phyloP scores from a whole-genome alignment of 345 rosid genomes.

The Passiflora organensis region DNA sequence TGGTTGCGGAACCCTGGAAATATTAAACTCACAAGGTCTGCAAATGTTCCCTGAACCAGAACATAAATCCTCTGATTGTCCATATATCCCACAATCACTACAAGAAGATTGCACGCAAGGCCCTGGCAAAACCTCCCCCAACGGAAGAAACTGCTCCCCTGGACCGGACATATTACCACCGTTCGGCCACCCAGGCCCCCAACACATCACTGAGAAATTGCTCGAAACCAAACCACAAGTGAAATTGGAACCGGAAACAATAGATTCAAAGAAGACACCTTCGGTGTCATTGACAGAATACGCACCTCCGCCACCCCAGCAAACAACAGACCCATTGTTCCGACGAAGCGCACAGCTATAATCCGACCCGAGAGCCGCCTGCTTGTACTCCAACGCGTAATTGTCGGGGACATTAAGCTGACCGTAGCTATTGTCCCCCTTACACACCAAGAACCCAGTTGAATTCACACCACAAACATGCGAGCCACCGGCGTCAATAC shows the following conservation, averaged over 20 bases:
- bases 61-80: conserved; percentile 44
- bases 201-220: conserved; percentile 53
- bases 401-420: conserved; percentile 49
- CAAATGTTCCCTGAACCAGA: conserved; percentile 54
- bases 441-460: conserved; percentile 50
- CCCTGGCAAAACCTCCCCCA: conserved; percentile 58
- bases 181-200: conserved; percentile 61
- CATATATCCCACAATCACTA: conserved; percentile 42
- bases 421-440: conserved; percentile 47
- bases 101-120: conserved; percentile 54
- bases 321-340: conserved; percentile 44
- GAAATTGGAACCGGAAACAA: conserved; percentile 64
- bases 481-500: conserved; percentile 50
- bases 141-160: conserved; percentile 43
- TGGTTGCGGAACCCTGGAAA: conserved; percentile 7
- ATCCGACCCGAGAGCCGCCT: conserved; percentile 51
- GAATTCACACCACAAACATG: conserved; percentile 74
- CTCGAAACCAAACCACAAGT: conserved; percentile 55
- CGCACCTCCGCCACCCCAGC: conserved; percentile 69
- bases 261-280: conserved; percentile 42
- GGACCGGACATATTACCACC: conserved; percentile 6
- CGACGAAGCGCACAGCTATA: conserved; percentile 58
- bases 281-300: conserved; percentile 28
- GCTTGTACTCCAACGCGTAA: conserved; percentile 29
- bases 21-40: conserved; percentile 21